Base-by-base conservation (phyloP, 768 basidiomycete species). In the Hebeloma cylindrosporum region DNA sequence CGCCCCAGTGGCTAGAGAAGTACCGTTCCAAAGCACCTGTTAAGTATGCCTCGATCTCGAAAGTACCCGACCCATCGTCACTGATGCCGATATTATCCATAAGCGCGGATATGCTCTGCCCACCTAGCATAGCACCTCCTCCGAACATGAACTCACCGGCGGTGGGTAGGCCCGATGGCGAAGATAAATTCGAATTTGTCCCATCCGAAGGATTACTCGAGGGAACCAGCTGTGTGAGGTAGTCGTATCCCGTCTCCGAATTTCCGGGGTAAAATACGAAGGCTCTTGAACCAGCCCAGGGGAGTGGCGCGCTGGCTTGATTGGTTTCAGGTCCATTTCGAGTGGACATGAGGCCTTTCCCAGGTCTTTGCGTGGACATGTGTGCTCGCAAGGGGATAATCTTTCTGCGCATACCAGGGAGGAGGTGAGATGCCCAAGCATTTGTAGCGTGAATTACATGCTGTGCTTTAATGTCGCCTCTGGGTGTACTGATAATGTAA, bases 371-470 rank as follows among this genome's bases (percentile, higher is more conserved):
- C 0, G 84, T 80, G 25, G 78, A 78, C 83, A 87, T 82, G 49
- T 69, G 67, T 30, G 74, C 79, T 40, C 82, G 69, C 17, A 72
- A 51, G 20, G 87, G 85, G 13, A 85, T 58, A 47, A 88, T 77
- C 58, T 79, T 85, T 39, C 69, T 68, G 14, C 80, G 76, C 67
- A 88, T 68, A 0, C 75, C 74, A 9, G 73, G 68, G 43, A 94
- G 67, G 32, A 94, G 75, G 51, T 88, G 82, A 1, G 87, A 79
- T 2, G 72, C 69, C 81, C 90, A 93, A 14, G 77, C 90, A 60
- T 95, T 95, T 2, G 89, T 92, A 2, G 88, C 87, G 59, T 92
- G 90, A 8, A 94, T 69, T 31, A 94, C 72, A 60, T 88, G 85
- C 2, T 62, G 64, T 0, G 87, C 68, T 11, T 53, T 62, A 18